Base-by-base conservation (phyloP, 495 filamentous ascomycete species). In the Talaromyces trachyspermus region DNA sequence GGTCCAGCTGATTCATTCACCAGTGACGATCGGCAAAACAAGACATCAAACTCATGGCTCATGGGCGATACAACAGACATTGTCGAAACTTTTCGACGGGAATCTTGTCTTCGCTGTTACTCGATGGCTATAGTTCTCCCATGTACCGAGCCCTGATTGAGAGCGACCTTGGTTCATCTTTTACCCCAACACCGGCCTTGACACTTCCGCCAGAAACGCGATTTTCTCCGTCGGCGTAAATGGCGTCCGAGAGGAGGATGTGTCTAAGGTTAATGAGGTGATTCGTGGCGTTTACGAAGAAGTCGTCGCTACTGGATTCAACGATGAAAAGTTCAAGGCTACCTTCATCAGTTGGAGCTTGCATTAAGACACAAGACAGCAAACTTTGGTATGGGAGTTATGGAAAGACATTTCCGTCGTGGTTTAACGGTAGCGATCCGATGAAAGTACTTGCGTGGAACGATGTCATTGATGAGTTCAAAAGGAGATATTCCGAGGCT, bases 401-500 rank as follows among this genome's bases (percentile, higher is more conserved):
- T 96, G 71, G 85, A 95, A 54, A 89, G 37, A 72, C 95, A 46
- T 85, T 92, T 45, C 83, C 88, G 3, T 80, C 81, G 22, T 98
- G 92, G 92, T 95, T 97, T 63, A 92, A 92, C 48, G 92, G 92
- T 11, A 76, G 88, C 10, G 87, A 96, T 62, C 94, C 92, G 8
- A 89, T 98, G 63, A 80, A 92, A 49, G 79, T 86, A 18, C 68
- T 98, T 43, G 83, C 86, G 4, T 96, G 89, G 88, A 86, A 95
- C 56, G 84, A 90, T 30, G 89, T 85, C 2, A 78, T 96, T 17
- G 65, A 79, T 25, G 80, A 81, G 10, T 97, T 97, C 64, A 84
- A 95, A 63, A 65, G 66, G 4, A 71, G 79, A 55, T 83, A 84
- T 51, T 76, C 76, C 15, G 70, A 85, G 59, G 81, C 81, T 10